Base-by-base conservation (phyloP, 75 land plant genomes). In the Selaginella tamariscina region DNA sequence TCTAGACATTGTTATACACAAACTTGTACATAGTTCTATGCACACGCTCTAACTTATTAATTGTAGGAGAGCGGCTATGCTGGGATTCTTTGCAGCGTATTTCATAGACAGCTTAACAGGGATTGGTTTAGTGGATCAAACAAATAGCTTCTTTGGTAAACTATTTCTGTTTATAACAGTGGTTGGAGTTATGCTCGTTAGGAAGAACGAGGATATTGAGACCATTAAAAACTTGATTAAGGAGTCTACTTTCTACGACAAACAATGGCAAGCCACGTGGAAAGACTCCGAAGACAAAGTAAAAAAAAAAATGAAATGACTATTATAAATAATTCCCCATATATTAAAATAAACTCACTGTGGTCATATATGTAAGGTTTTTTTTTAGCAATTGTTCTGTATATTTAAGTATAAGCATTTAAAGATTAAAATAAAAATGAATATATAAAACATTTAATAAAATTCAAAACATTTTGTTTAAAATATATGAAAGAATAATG, bases 231-330 rank as follows among this genome's bases (percentile, higher is more conserved):
- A 83, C 60, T 74, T 89, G 2, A 29, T 78, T 1, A 80, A 85
- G 31, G 98, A 94, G 76, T 83, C 86, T 27, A 89, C 88, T 0
- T 85, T 94, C 71, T 89, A 89, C 54, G 98, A 94, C 79, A 87
- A 87, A 81, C 98, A 94, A 73, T 94, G 98, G 98, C 85, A 81
- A 80, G 98, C 98, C 55, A 83, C 98, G 15, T 94, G 95, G 95
- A 76, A 89, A 72, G 97, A 89, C 49, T 82, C 23, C 26, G 33
- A 67, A 24, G 74, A 72, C n/a, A n/a, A n/a, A n/a, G 8, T 32
- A 39, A 15, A 5, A 39, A 39, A 39, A 39, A 15, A 39, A 39
- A 39, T 39, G 49, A 39, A 39, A 39, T 5, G 49, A 39, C 49
- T n/a, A n/a, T n/a, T n/a, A n/a, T n/a, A n/a, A n/a, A n/a, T n/a